Conservation (phyloP, 768 basidiomycete species). For the Leccinum barrowsii region DNA sequence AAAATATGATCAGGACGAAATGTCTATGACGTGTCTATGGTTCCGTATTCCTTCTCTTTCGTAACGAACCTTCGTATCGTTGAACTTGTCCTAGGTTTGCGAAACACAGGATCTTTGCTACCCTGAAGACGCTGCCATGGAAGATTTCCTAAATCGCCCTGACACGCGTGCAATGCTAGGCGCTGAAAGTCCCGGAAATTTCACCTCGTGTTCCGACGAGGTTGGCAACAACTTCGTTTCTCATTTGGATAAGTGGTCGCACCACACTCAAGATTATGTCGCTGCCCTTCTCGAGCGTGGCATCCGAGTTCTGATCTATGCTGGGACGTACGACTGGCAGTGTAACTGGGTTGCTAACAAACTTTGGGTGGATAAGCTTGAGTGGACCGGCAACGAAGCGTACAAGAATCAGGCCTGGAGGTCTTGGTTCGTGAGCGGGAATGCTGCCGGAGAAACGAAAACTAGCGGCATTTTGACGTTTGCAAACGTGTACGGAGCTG, state of each 20-base stretch:
- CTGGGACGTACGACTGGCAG: conserved; percentile 53
- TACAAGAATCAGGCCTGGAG: conserved; percentile 43
- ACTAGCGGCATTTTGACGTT: conserved; percentile 57
- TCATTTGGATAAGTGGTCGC: conserved; percentile 59
- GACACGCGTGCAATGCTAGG: conserved; percentile 44
- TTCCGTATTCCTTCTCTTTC: conserved; percentile 6
- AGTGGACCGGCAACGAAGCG: conserved; percentile 55
- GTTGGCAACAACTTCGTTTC: conserved; percentile 51
- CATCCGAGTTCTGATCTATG: conserved; percentile 51
- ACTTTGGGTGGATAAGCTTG: conserved; percentile 52
- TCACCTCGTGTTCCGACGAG: conserved; percentile 50
- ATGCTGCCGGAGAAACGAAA: conserved; percentile 55
- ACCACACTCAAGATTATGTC: conserved; percentile 57
- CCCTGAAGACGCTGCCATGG: conserved; percentile 38
- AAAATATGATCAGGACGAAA: conserved; percentile 37
- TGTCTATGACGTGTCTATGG: conserved; percentile 59
- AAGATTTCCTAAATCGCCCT: conserved; percentile 44
- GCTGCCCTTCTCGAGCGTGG: conserved; percentile 52
- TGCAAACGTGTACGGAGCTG: conserved; percentile 61
- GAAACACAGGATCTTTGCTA: conserved; percentile 35
- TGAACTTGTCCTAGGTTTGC: conserved; percentile 19
- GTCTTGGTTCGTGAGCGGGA: conserved; percentile 55
- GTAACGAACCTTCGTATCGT: background rate
- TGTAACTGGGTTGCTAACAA: conserved; percentile 68
- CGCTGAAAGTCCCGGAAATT: conserved; percentile 45